phyloP scores from a whole-genome alignment of 495 filamentous ascomycete genomes.

The Xylaria venustula region DNA sequence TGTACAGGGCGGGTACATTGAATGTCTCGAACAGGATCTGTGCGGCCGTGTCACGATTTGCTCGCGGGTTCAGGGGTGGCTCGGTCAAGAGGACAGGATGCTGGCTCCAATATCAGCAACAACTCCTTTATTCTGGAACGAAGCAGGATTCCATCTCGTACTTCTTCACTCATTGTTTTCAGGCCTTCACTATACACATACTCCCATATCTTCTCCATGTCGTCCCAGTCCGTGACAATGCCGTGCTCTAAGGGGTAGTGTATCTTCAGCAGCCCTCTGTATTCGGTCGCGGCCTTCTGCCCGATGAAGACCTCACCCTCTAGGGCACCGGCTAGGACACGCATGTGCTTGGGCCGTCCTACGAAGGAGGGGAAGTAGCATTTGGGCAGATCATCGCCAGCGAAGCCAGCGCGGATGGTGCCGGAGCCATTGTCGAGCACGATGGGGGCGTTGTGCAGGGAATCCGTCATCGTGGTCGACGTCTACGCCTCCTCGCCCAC shows the following conservation, averaged over 20 bases:
- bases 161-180: constrained; percentile 95
- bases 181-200: constrained; percentile 63
- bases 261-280: constrained; percentile 92
- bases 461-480: constrained; percentile 67
- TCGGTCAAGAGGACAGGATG: constrained; percentile 97
- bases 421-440: constrained; percentile 99
- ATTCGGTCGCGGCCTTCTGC: constrained; percentile 80
- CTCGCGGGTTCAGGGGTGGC: constrained; percentile 91
- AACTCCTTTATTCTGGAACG: constrained; percentile 1
- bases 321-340: constrained; percentile 90
- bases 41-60: constrained; percentile 93
- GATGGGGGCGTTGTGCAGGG: constrained; percentile 93
- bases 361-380: constrained; percentile 98
- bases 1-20: constrained; percentile 95
- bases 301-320: constrained; percentile 99
- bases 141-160: constrained; percentile 36
- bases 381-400: constrained; percentile 92
- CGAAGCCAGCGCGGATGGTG: constrained; percentile 95
- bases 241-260: constrained; percentile 94
- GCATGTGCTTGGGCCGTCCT: constrained; percentile 92
- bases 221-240: constrained; percentile 99
- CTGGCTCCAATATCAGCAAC: constrained; percentile 38
- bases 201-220: constrained; percentile 99
- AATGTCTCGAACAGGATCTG: constrained; percentile 99
- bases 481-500: constrained; percentile 10